Conservation (phyloP, 345 rosid genomes). For the Erysimum cheiranthoides region DNA sequence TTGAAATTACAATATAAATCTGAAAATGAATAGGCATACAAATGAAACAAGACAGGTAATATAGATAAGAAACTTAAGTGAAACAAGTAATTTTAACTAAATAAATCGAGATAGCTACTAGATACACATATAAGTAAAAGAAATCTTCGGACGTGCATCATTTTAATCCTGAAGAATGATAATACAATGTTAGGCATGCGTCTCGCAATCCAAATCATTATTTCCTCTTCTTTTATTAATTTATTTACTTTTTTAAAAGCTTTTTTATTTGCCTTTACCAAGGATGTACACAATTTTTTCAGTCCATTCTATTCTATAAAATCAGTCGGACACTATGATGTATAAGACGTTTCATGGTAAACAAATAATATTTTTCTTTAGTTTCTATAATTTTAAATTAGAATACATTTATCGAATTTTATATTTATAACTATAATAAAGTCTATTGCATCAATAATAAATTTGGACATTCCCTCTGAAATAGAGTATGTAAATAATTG, state of each 20-base stretch:
- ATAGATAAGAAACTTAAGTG: too few relatives aligned
- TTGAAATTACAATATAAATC: too few relatives aligned
- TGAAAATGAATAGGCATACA: too few relatives aligned
- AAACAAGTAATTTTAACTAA: too few relatives aligned
- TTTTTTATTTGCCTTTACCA: neutral
- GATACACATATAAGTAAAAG: neutral
- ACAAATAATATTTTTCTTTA: too few relatives aligned
- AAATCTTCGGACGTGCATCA: conserved; percentile 14
- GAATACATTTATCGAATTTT: neutral
- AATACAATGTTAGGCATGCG: conserved; percentile 41
- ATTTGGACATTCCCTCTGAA: conserved; percentile 4
- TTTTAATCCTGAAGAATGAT: conserved; percentile 29
- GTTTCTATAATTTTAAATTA: neutral
- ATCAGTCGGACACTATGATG: too few relatives aligned
- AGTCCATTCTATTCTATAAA: too few relatives aligned
- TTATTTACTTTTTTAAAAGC: neutral
- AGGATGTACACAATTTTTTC: neutral
- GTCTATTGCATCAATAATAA: conserved; percentile 20
- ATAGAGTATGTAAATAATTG: conserved; percentile 7
- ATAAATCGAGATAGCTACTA: neutral
- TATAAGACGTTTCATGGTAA: neutral
- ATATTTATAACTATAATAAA: conserved; percentile 3
- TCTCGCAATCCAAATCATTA: conserved; percentile 35
- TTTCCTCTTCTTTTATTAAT: conserved; percentile 3
- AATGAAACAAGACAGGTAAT: too few relatives aligned